These are phyloP conservation scores for Lathyrus oleraceus DNA, from an alignment of 306 rosid genomes.

Conservation along the genomic window DNA sequence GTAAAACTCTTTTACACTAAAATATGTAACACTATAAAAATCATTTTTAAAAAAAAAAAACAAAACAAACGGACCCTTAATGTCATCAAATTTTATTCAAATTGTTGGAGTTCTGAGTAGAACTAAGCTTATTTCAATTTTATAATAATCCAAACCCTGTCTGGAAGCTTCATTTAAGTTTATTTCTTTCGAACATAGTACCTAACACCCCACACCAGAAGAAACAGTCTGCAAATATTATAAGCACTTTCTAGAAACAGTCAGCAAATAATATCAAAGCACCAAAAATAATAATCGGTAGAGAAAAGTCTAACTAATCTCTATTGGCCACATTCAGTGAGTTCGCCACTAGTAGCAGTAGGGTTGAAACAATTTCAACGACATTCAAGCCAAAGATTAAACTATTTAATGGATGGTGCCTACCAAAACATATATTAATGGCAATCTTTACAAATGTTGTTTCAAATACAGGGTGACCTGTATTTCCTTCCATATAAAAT, in stretches of 20 bases:
- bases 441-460: conserved; percentile 84
- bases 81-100: too few relatives aligned
- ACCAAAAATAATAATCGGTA: too few relatives aligned
- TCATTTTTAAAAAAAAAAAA: too few relatives aligned
- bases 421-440: conserved; percentile 84
- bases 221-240: background rate
- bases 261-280: too few relatives aligned
- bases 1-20: too few relatives aligned
- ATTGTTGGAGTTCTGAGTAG: too few relatives aligned
- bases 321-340: conserved; percentile 96
- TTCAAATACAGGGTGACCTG: conserved; percentile 93
- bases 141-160: too few relatives aligned
- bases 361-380: conserved; percentile 97
- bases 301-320: conserved; percentile 51
- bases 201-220: background rate
- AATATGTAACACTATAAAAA: too few relatives aligned
- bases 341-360: conserved; percentile 92
- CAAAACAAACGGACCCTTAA: too few relatives aligned
- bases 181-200: background rate
- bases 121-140: too few relatives aligned
- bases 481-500: conserved; percentile 91
- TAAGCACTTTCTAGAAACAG: background rate
- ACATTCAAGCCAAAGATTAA: conserved; percentile 91
- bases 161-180: conserved; percentile 9
- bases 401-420: conserved; percentile 96